phyloP scores from a whole-genome alignment of 306 rosid species.

The Citrullus amarus region DNA sequence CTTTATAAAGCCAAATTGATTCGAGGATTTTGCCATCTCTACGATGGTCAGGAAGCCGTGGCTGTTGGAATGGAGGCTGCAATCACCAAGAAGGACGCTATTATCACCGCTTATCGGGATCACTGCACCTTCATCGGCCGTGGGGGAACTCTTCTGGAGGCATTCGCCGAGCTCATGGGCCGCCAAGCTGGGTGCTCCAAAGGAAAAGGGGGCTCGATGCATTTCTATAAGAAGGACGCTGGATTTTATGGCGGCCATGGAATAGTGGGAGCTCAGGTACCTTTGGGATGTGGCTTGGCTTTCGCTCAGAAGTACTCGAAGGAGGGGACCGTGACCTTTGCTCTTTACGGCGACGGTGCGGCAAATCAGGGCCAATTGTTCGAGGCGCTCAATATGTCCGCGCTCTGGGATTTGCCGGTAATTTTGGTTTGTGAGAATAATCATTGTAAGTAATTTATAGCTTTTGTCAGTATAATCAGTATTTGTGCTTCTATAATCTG shows the following conservation, averaged over 20 bases:
- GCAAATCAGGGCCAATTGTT: slow-evolving; percentile 93
- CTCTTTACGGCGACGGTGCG: slow-evolving; percentile 84
- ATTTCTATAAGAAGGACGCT: slow-evolving; percentile 60
- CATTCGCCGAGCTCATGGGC: slow-evolving; percentile 75
- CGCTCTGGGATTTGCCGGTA: slow-evolving; percentile 92
- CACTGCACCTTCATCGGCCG: slow-evolving; percentile 74
- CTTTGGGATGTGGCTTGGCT: slow-evolving; percentile 78
- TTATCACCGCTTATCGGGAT: slow-evolving; percentile 79
- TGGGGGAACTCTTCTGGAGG: slow-evolving; percentile 53
- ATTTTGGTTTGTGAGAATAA: slow-evolving; percentile 96
- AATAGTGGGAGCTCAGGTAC: slow-evolving; percentile 91
- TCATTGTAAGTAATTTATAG: slow-evolving; percentile 46
- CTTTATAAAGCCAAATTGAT: slow-evolving; percentile 88
- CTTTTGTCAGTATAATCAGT: neutral
- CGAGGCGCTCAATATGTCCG: slow-evolving; percentile 83
- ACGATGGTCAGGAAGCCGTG: slow-evolving; percentile 93
- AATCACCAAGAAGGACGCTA: slow-evolving; percentile 47
- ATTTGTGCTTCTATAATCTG: neutral
- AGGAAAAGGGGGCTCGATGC: slow-evolving; percentile 97
- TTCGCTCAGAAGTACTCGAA: slow-evolving; percentile 74
- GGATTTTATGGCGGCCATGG: slow-evolving; percentile 90
- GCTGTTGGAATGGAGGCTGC: slow-evolving; percentile 85
- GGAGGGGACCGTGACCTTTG: slow-evolving; percentile 65
- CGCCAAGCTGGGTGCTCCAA: slow-evolving; percentile 58
- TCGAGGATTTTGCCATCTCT: slow-evolving; percentile 89